Percentiles rank a stretch among this genome's conserved stretches.
phyloP scores from a whole-genome alignment of 495 filamentous ascomycete species.

The Aspergillus ostianus region DNA sequence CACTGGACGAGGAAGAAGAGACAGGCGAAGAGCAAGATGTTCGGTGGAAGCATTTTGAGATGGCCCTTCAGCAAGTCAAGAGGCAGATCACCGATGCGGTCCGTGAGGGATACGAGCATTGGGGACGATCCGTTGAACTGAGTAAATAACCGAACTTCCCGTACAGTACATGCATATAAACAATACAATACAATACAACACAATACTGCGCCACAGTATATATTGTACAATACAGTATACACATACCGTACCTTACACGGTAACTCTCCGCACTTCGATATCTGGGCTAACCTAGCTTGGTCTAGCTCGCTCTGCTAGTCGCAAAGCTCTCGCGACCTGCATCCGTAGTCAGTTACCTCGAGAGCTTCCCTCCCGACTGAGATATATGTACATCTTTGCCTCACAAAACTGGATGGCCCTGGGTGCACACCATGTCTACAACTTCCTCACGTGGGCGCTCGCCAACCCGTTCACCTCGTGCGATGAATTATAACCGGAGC shows the following conservation, averaged over 20 bases:
- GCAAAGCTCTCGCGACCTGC: no score
- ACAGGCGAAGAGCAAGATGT: constrained; percentile 49
- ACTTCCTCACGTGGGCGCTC: constrained; percentile 26
- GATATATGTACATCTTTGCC: no score
- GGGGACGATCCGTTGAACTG: constrained; percentile 42
- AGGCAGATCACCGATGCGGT: constrained; percentile 68
- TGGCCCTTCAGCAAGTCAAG: constrained; percentile 59
- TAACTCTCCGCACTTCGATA: no score
- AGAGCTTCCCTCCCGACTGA: no score
- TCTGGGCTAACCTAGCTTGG: no score
- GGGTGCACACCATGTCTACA: constrained; percentile 22
- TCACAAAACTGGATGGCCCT: background rate
- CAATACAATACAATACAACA: background rate
- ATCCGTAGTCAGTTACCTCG: no score
- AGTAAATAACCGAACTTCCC: no score
- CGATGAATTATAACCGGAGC: constrained; percentile 22
- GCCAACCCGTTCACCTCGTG: constrained; percentile 19
- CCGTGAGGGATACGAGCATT: constrained; percentile 64
- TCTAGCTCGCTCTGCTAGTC: no score
- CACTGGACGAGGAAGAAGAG: constrained; percentile 53
- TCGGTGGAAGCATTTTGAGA: constrained; percentile 60
- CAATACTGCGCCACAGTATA: no score
- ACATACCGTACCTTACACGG: no score
- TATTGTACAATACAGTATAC: no score
- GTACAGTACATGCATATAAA: background rate